These are phyloP conservation scores for Nymphaea thermarum DNA, from an alignment of 164 flowering plant species.

Conservation along the genomic window DNA sequence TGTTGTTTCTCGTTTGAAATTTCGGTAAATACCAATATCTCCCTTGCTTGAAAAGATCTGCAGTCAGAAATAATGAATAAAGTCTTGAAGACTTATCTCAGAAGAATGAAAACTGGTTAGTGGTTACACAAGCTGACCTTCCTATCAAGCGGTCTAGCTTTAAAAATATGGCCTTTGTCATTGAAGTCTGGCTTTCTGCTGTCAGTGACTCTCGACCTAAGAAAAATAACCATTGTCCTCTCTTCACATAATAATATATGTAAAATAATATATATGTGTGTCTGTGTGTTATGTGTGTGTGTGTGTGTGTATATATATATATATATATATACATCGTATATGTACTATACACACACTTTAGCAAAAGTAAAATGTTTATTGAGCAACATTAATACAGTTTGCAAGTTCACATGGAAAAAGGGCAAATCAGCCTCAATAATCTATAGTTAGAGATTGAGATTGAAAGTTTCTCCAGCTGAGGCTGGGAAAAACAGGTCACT, in stretches of 20 bases:
- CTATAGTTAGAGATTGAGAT: no score
- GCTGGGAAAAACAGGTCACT: no score
- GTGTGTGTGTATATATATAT: no score
- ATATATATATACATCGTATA: no score
- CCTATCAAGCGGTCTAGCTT: slow-evolving; percentile 73
- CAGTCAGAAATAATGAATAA: slow-evolving; percentile 6
- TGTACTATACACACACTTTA: no score
- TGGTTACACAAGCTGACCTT: slow-evolving; percentile 37
- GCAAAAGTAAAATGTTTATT: no score
- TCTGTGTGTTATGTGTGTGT: no score
- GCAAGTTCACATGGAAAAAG: no score
- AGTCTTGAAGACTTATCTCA: not conserved
- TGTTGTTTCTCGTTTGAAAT: slow-evolving; percentile 52
- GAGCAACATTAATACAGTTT: no score
- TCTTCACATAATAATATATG: not conserved
- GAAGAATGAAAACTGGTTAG: not conserved
- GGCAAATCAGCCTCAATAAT: no score
- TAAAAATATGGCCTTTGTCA: slow-evolving; percentile 20
- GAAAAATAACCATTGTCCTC: not conserved
- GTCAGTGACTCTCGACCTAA: slow-evolving; percentile 25
- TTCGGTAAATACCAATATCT: slow-evolving; percentile 64
- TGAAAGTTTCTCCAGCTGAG: no score
- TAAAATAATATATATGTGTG: no score
- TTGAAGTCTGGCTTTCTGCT: slow-evolving; percentile 27
- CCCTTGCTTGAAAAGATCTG: slow-evolving; percentile 88